Base-by-base conservation (phyloP, 1,284 basidiomycete genomes). In the Lentinula novae-zelandiae region DNA sequence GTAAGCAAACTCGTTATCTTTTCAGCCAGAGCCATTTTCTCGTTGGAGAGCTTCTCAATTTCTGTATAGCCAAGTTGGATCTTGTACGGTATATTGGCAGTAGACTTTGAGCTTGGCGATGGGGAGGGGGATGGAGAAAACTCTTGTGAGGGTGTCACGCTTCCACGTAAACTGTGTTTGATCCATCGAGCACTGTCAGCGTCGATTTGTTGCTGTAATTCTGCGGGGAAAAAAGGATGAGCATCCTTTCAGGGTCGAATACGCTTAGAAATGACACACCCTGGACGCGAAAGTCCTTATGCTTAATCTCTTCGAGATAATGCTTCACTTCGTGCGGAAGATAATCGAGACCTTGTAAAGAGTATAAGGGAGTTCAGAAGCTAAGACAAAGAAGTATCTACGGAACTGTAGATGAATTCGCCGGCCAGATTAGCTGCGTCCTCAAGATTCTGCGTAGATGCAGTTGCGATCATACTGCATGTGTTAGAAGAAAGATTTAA, bases 241-340 rank as follows among this genome's bases (percentile, higher is more conserved):
- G 44, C 31, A 31, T 52, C 34, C 64, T 38, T n/a, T 27, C 27
- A 27, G 27, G 27, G 27, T 27, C 27, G 10, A 12, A 49, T n/a
- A 17, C 39, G 40, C 48, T n/a, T 48, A 13, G 27, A 58, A 49
- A 10, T 38, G 44, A 3, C 69, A 27, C 63, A 82, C 85, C 84
- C 75, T 82, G 79, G 2, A 76, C 75, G 62, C 76, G 76, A 27
- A 65, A 69, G 58, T 87, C 85, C 63, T 80, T 81, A 62, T 79
- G 80, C 64, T 80, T 83, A 63, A 93, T 92, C 73, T 92, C 90
- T 58, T 85, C 81, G 8, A 92, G 76, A 20, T 92, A 73, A 70
- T 87, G 86, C 22, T 82, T 78, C 5, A 92, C 85, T 73, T 92
- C 90, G 59, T 80, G 78, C 1, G 88, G 88, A 13, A 92, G 74